phyloP scores from a whole-genome alignment of 306 rosid genomes.

The Prinsepia uniflora region DNA sequence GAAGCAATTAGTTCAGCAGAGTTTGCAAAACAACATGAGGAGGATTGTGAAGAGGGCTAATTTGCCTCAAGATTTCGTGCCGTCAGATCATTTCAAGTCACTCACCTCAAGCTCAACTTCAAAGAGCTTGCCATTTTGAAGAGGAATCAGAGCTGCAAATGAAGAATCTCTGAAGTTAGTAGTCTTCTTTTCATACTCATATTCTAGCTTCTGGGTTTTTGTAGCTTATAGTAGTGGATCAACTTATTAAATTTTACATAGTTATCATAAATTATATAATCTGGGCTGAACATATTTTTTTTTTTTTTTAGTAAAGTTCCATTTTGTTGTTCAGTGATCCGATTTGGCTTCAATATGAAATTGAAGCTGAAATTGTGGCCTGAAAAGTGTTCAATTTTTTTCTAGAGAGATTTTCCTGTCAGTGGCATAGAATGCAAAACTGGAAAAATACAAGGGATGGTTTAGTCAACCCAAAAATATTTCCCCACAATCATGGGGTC shows the following conservation, averaged over 20 bases:
- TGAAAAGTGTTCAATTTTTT: not conserved
- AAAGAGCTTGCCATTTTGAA: conserved; percentile 89
- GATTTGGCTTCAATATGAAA: conserved; percentile 11
- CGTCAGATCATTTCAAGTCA: conserved; percentile 61
- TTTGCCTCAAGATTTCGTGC: conserved; percentile 81
- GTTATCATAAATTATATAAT: conserved; percentile 27
- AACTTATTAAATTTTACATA: conserved; percentile 28
- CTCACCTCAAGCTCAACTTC: conserved; percentile 82
- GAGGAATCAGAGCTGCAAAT: conserved; percentile 10
- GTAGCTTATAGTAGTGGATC: conserved; percentile 28
- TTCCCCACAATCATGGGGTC: conserved; percentile 33
- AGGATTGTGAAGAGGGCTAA: conserved; percentile 91
- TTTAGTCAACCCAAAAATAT: conserved; percentile 14
- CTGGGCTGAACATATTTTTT: conserved; percentile 1
- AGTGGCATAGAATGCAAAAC: conserved; percentile 37
- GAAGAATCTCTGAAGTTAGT: conserved; percentile 36
- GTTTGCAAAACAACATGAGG: conserved; percentile 88
- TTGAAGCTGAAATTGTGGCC: not conserved
- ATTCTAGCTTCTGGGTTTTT: conserved; percentile 26
- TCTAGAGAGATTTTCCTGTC: conserved; percentile 1
- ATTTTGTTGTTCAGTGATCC: conserved; percentile 7
- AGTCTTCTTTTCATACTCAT: conserved; percentile 37
- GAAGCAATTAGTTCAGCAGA: conserved; percentile 85
- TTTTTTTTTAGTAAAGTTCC: conserved; percentile 14
- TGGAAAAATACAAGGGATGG: conserved; percentile 21